Conservation (phyloP, 148 eudicot species). For the Amaranthus palmeri region DNA sequence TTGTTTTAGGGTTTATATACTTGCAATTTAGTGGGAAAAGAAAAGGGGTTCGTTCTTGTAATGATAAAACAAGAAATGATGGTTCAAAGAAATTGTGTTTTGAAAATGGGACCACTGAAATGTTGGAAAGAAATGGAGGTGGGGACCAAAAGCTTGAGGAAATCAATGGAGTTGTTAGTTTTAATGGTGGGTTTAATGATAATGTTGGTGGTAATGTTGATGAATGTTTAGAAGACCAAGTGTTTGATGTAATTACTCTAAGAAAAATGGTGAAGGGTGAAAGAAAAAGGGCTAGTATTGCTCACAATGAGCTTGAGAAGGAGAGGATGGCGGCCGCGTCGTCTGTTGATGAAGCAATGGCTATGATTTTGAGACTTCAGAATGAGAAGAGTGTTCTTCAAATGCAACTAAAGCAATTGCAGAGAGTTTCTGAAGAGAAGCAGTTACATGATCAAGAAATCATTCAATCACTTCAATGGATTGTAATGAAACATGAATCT, state of each 20-base stretch:
- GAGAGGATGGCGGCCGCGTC: slow-evolving; percentile 71
- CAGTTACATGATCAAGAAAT: slow-evolving; percentile 75
- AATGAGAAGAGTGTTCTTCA: slow-evolving; percentile 63
- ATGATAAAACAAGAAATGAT: slow-evolving; percentile 6
- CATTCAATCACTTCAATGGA: slow-evolving; percentile 68
- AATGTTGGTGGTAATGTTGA: slow-evolving; percentile 17
- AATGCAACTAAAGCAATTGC: slow-evolving; percentile 51
- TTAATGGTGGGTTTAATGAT: slow-evolving; percentile 20
- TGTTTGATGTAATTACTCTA: slow-evolving; percentile 44
- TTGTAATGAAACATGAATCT: slow-evolving; percentile 49
- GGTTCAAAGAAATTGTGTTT: slow-evolving; percentile 12
- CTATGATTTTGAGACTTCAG: slow-evolving; percentile 82
- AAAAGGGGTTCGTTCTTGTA: slow-evolving; percentile 24
- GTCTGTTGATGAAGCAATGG: slow-evolving; percentile 85
- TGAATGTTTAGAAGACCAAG: slow-evolving; percentile 41
- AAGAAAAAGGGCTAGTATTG: slow-evolving; percentile 38
- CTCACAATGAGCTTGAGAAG: slow-evolving; percentile 58
- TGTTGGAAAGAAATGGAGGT: slow-evolving; percentile 10
- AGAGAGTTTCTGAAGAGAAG: slow-evolving; percentile 61
- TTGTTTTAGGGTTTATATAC: slow-evolving; percentile 37
- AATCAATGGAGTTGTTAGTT: slow-evolving; percentile 24
- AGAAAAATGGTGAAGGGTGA: slow-evolving; percentile 60
- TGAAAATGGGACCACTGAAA: slow-evolving; percentile 16
- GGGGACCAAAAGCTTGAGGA: slow-evolving; percentile 35
- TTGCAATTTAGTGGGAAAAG: slow-evolving; percentile 28